Base-by-base conservation (phyloP, 805 yeast species). In the Candida easanensis region DNA sequence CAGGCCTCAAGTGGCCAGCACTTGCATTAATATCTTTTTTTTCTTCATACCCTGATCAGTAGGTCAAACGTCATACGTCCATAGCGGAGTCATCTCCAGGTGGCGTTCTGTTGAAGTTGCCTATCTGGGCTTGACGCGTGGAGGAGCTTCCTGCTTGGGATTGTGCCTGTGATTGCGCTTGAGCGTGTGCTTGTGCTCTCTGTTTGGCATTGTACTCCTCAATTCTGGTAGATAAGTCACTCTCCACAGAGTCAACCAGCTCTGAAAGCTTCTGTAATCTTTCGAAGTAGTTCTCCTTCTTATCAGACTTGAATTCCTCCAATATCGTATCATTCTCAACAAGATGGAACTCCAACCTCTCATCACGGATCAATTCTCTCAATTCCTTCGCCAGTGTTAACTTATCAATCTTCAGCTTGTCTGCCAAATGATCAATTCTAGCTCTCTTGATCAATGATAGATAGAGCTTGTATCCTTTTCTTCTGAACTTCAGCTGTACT, bases 391-490 rank as follows among this genome's bases (percentile, higher is more conserved):
- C 27, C 3, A 57, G 41, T 7, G 42, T 46, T 1, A 34, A 17
- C 27, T 46, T 48, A 5, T 53, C 47, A 4, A 58, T 48, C 4
- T 38, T 35, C 18, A 50, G 35, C 40, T 53, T 50, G 9, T 23
- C 6, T 2, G 56, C 46, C 15, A 57, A 30, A 39, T 58, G 59
- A 2, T 34, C 38, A 3, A 49, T 43, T 14, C 45, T 38, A 2
- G 50, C 49, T 30, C 49, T 46, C 30, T 49, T 62, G 51, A 45
- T 45, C 14, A 66, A 39, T 0, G 70, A 63, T 2, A 71, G 49
- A 38, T 68, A 71, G 4, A 60, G 50, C 4, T 57, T 35, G 39
- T 61, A 62, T 2, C 58, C 52, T 45, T 62, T 65, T 31, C 56
- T 52, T 42, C 67, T 52, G 18, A 68, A 39, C 3, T 52, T 45